Evolutionary conservation across 345 rosid species (phyloP), one percentile per base, ranked within the genome.

Genomic region (Pistacia atlantica): DNA sequence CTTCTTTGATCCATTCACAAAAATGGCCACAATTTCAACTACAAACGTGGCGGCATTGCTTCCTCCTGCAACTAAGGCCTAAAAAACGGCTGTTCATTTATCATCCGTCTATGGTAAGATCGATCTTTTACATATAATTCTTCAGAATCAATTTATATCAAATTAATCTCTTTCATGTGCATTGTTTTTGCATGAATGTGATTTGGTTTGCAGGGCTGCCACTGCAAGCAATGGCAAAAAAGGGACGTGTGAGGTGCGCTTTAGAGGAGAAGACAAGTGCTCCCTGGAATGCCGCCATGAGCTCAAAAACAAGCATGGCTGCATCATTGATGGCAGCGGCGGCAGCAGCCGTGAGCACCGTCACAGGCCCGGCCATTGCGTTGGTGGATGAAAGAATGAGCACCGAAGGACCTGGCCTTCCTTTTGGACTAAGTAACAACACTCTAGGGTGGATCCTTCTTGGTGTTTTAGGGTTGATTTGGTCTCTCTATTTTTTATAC

Each of bases 391-490:
- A 91, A 59, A 91, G 95, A 65, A 18, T 89, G 89, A 74, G 55
- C 84, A 89, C 91, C 0, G 93, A 91, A 76, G 95, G 91, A 67
- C 86, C 89, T 0, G 93, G 93, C 12, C 91, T 89, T 13, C 91
- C 93, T 0, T 89, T 91, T 59, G 93, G 95, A 7, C 77, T 91
- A 62, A 89, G 93, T 84, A 91, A 91, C 89, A 91, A 85, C 80
- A 87, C 85, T 49, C 88, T 88, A 11, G 91, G 78, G 31, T 91
- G 95, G 95, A 85, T 91, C 74, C 85, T 89, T 54, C 3, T 89
- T 3, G 95, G 89, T 1, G 87, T 89, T 52, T 89, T 91, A 22
- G 90, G 84, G 13, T 80, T 91, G 84, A 89, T 91, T 73, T 91
- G 95, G 93, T 5, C 89, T 8, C 72, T 90, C 64, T 90, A 90